Conservation (phyloP, 169 alveolate genomes). For the Besnoitia besnoiti region DNA sequence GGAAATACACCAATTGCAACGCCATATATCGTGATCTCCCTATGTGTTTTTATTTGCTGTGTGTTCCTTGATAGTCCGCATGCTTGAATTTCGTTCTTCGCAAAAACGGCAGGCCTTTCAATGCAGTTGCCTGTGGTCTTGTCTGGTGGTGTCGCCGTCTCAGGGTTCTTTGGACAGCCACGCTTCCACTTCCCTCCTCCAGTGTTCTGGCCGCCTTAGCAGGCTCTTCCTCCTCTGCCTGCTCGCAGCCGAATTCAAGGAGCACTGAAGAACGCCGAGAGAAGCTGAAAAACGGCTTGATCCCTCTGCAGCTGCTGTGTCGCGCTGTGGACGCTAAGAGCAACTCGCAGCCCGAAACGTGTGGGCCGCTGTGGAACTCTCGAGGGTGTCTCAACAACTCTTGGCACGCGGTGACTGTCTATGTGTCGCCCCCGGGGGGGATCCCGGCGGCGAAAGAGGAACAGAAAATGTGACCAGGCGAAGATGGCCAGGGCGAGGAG, state of each 20-base stretch:
- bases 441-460: no score
- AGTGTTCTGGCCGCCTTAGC: neutral
- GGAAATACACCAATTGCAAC: no score
- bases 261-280: neutral
- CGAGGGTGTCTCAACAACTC: constrained; percentile 28
- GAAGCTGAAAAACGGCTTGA: neutral
- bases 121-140: no score
- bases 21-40: no score
- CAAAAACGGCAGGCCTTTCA: no score
- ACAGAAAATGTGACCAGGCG: no score
- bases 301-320: neutral
- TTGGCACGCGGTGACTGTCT: neutral
- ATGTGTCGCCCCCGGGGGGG: neutral
- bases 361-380: constrained; percentile 4
- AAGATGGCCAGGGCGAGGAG: no score
- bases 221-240: neutral
- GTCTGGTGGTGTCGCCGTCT: no score
- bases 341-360: constrained; percentile 28
- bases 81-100: no score
- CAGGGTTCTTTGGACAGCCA: constrained; percentile 7
- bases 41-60: no score
- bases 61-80: no score
- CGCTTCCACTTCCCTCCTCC: neutral
- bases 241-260: no score
- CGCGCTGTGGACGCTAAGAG: constrained; percentile 25